Percentiles rank a stretch among this genome's conserved stretches.
Conservation (phyloP, 768 basidiomycete species). For the Tremella mesenterica region DNA sequence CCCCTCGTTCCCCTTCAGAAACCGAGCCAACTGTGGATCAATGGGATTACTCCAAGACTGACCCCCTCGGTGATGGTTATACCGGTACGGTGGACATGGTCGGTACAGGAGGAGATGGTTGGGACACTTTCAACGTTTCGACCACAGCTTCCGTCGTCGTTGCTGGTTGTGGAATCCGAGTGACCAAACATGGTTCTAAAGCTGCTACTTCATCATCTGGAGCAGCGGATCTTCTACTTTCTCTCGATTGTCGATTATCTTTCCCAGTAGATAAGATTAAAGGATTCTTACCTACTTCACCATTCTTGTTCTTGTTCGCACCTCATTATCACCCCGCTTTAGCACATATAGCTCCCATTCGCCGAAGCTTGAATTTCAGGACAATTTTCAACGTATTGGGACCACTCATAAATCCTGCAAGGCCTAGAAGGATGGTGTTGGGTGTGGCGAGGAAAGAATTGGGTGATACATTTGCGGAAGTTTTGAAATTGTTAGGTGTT, state of each 20-base stretch:
- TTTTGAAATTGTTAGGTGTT: slow-evolving; percentile 64
- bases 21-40: slow-evolving; percentile 18
- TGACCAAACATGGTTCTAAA: slow-evolving; percentile 76
- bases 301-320: slow-evolving; percentile 89
- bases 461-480: slow-evolving; percentile 69
- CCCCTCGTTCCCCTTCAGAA: background rate
- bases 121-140: slow-evolving; percentile 94
- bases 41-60: slow-evolving; percentile 40
- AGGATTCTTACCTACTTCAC: slow-evolving; percentile 52
- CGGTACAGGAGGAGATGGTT: slow-evolving; percentile 88
- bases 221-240: slow-evolving; percentile 81
- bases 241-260: slow-evolving; percentile 59
- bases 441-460: slow-evolving; percentile 78
- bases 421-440: slow-evolving; percentile 78
- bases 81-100: slow-evolving; percentile 62
- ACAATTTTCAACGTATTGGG: slow-evolving; percentile 95
- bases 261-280: slow-evolving; percentile 53
- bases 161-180: slow-evolving; percentile 84
- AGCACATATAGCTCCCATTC: slow-evolving; percentile 69
- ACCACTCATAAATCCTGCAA: slow-evolving; percentile 84
- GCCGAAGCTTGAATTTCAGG: slow-evolving; percentile 80
- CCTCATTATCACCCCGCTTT: slow-evolving; percentile 87
- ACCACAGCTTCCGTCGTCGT: slow-evolving; percentile 90
- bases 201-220: slow-evolving; percentile 93
- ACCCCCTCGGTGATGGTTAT: slow-evolving; percentile 40